Evolutionary conservation across 352 stramenopile species (phyloP).

Genomic region (Nothophytophthora sp.): DNA sequence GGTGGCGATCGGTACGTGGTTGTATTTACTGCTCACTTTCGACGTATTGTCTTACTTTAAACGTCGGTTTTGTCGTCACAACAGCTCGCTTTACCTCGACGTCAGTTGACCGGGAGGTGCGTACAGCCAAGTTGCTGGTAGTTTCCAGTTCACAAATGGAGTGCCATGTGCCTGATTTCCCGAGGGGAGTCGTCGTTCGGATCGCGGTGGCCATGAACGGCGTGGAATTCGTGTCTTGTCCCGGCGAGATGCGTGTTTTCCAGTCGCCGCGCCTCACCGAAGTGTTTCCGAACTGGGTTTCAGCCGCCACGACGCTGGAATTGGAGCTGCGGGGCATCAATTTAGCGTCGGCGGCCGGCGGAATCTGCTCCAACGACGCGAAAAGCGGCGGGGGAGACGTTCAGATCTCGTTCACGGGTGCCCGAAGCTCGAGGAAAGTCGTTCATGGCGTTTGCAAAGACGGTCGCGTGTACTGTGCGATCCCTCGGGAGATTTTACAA

Average conservation of each 20-base stretch:
- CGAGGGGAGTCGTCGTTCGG: conserved; percentile 44
- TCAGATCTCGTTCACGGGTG: conserved; percentile 47
- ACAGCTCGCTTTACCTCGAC: conserved; percentile 47
- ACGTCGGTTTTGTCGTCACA: conserved; percentile 3
- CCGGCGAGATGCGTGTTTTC: conserved; percentile 53
- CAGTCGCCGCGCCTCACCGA: conserved; percentile 57
- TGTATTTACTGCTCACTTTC: background rate
- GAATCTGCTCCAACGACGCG: conserved; percentile 5
- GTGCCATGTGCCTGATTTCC: conserved; percentile 62
- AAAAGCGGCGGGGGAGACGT: conserved; percentile 18
- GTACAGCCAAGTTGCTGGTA: conserved; percentile 33
- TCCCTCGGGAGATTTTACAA: conserved; percentile 32
- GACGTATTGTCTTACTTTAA: background rate
- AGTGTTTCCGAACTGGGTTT: conserved; percentile 62
- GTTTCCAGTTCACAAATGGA: conserved; percentile 52
- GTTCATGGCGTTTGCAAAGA: conserved; percentile 36
- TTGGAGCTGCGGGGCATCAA: conserved; percentile 59
- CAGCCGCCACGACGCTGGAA: conserved; percentile 21
- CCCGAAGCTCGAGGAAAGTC: conserved; percentile 9
- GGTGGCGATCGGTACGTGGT: conserved; percentile 43
- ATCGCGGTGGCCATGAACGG: conserved; percentile 68
- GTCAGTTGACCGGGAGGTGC: conserved; percentile 30
- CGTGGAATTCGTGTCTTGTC: conserved; percentile 56
- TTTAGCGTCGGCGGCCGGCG: conserved; percentile 31
- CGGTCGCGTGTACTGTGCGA: conserved; percentile 35